Evolutionary conservation across 164 flowering plant species (phyloP).

Genomic region (Vitis vinifera): DNA sequence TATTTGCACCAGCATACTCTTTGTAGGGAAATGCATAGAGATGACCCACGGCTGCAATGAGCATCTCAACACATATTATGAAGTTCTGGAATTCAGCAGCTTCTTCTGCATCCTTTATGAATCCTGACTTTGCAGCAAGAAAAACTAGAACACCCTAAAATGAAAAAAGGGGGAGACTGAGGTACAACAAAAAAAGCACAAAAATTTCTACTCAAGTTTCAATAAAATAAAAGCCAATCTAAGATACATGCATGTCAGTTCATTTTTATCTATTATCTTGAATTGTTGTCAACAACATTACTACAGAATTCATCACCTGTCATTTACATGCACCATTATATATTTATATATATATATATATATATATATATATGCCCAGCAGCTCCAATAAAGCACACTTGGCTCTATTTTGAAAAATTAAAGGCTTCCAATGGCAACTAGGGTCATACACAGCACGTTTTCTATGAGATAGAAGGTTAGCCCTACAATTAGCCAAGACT

Average conservation of each 20-base stretch:
- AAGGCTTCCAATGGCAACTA: slow-evolving; percentile 1
- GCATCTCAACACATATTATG: slow-evolving; percentile 95
- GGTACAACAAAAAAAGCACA: not conserved
- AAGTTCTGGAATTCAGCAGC: slow-evolving; percentile 91
- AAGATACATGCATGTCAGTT: too few relatives aligned
- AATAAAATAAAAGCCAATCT: not conserved
- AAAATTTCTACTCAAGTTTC: not conserved
- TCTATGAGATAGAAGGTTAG: too few relatives aligned
- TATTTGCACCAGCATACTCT: slow-evolving; percentile 96
- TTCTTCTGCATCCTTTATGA: slow-evolving; percentile 70
- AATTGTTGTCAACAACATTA: too few relatives aligned
- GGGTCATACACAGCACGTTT: not conserved
- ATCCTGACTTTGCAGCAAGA: slow-evolving; percentile 88
- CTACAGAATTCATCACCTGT: too few relatives aligned
- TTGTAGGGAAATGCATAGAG: slow-evolving; percentile 92
- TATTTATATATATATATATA: too few relatives aligned
- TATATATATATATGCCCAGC: not conserved
- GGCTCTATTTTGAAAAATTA: not conserved
- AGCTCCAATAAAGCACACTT: not conserved
- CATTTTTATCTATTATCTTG: too few relatives aligned
- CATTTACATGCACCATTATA: too few relatives aligned
- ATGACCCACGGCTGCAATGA: slow-evolving; percentile 90
- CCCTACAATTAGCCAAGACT: too few relatives aligned
- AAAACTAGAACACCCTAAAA: slow-evolving; percentile 90
- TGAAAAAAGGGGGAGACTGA: not conserved